These are phyloP conservation scores for Mesembryanthemum crystallinum DNA, from an alignment of 148 eudicot genomes.

Conservation along the genomic window DNA sequence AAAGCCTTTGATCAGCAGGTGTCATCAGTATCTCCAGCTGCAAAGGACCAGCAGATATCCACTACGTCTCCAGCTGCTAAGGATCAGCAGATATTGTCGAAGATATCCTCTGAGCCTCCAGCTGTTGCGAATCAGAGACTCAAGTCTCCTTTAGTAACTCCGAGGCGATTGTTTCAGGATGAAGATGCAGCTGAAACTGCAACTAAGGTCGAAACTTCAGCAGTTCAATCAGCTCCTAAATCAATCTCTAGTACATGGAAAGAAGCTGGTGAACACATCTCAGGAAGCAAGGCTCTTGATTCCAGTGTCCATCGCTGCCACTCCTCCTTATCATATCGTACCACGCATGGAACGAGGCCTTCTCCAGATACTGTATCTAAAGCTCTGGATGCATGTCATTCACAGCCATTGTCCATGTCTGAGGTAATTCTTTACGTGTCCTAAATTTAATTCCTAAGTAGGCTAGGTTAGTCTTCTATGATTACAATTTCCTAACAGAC, in stretches of 20 bases:
- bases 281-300: conserved; percentile 48
- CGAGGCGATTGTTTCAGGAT: conserved; percentile 53
- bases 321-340: conserved; percentile 66
- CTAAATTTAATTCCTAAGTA: too few relatives aligned
- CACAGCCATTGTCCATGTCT: conserved; percentile 82
- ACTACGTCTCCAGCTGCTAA: conserved; percentile 49
- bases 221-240: conserved; percentile 28
- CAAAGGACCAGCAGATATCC: conserved; percentile 24
- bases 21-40: conserved; percentile 54
- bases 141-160: conserved; percentile 45
- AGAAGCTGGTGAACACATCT: conserved; percentile 23
- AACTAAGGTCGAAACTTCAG: conserved; percentile 32
- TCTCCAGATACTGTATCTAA: conserved; percentile 52
- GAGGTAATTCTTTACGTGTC: conserved; percentile 44
- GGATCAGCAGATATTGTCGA: conserved; percentile 50
- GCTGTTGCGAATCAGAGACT: conserved; percentile 37
- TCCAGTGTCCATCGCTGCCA: conserved; percentile 69
- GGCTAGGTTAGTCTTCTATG: too few relatives aligned
- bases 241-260: conserved; percentile 31
- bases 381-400: conserved; percentile 81
- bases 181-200: conserved; percentile 41
- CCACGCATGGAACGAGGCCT: conserved; percentile 39
- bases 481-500: too few relatives aligned
- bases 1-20: conserved; percentile 87
- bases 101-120: conserved; percentile 40